Base-by-base conservation (phyloP, 108 stramenopile genomes). In the Cyclostephanos invisitatus region DNA sequence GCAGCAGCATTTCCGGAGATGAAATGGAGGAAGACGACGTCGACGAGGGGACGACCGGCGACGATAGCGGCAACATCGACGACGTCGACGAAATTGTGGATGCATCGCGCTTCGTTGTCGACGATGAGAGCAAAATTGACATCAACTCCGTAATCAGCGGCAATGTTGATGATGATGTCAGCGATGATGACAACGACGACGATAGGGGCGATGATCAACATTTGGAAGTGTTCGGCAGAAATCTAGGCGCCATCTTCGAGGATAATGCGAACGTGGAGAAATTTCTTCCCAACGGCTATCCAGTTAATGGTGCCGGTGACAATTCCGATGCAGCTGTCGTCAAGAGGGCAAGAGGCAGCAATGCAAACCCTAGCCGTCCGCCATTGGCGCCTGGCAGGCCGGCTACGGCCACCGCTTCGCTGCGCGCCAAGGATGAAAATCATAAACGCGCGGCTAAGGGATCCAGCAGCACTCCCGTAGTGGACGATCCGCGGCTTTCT, bases 401-500 rank as follows among this genome's bases (percentile, higher is more conserved):
- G 28, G 57, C 57, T 27, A 11, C 57, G 57, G 57, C 28, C 28
- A 58, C 5, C 32, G 57, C 57, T 58, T 15, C 32, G 5, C 29
- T 58, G 17, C 20, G 57, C 58, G 24, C 28, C 46, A 9, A 53
- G 28, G 49, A 71, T 27, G 58, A 46, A 59, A 50, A 49, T 15
- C n/a, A 7, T 3, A 35, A 65, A 49, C 32, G 64, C 15, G 32
- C 57, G 7, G 29, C 57, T 9, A 21, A 21, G 14, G 8, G 20
- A 25, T 22, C n/a, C 25, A 54, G 22, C 8, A 25, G 18, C 20
- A 29, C 28, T 32, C 0, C 46, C 15, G 46, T 48, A 5, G 64
- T 24, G 29, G 62, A 77, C 1, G 77, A 77, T 12, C 64, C 63
- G 59, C 70, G 62, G 12, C 55, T 91, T 22, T 77, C 85, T 3